Base-by-base conservation (phyloP, 129 eudicot genomes). In the Artemisia argyi region DNA sequence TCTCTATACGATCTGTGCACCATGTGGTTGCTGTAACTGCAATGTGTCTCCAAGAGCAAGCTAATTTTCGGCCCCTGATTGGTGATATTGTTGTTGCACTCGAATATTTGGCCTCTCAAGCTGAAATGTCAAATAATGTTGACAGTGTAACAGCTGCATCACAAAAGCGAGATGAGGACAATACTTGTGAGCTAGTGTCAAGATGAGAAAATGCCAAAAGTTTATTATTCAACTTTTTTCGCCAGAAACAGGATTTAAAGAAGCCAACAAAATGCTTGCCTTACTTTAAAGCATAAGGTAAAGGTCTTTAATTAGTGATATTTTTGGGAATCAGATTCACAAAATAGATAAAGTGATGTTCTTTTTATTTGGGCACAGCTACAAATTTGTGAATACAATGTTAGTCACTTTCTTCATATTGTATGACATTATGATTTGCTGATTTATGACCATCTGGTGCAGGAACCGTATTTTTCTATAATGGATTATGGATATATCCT, bases 1-100 rank as follows among this genome's bases (percentile, higher is more conserved):
- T 80, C 69, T 80, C 94, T 2, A 32, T 59, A 13, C 88, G 91
- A 35, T 78, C 80, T 13, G 78, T 85, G 65, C 93, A 89, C 74
- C 91, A 92, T 61, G 83, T 90, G 3, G 78, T 89, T 68, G 91
- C 91, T 30, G 76, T 88, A 17, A 83, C 91, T 22, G 80, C 90
- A 55, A 88, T 92, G 96, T 92, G 96, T 73, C 85, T 92, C 16
- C 92, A 89, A 62, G 96, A 92, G 82, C 83, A 84, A 74, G 89
- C 96, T 24, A 74, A 73, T 66, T 84, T 81, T 54, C 85, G 97
- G 24, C 97, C 97, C 57, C 59, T 77, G 56, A 86, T 92, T 20
- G 74, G 87, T 63, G 97, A 92, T 64, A 85, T 92, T 35, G 93
- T 86, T 63, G 81, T 83, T 50, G 97, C 96, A 11, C 96, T 88